Percentiles rank a stretch among this genome's conserved stretches.
phyloP scores from a whole-genome alignment of 768 basidiomycete species.

The Daedaleopsis sinensis region DNA sequence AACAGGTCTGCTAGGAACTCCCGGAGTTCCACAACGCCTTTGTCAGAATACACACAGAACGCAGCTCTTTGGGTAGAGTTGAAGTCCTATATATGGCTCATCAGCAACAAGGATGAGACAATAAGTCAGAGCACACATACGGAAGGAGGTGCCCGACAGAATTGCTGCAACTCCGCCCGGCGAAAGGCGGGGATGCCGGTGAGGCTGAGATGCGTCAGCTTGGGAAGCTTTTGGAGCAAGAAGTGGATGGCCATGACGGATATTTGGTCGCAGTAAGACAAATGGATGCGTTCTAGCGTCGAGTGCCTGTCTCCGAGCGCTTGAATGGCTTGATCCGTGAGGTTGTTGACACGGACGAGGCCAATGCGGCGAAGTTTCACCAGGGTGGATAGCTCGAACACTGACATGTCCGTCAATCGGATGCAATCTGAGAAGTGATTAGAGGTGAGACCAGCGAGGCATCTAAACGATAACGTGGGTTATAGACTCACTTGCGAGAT shows the following conservation, averaged over 20 bases:
- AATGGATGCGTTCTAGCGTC: conserved; percentile 92
- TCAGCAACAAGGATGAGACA: background rate
- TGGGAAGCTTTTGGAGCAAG: conserved; percentile 85
- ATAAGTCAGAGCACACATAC: conserved; percentile 46
- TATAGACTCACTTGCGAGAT: conserved; percentile 82
- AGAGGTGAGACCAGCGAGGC: conserved; percentile 4
- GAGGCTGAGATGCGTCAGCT: conserved; percentile 91
- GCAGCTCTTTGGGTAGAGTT: conserved; percentile 85
- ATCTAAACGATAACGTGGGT: background rate
- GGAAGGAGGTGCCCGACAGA: conserved; percentile 85
- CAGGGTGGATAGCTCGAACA: conserved; percentile 85
- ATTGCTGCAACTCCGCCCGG: conserved; percentile 81
- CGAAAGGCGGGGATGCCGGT: conserved; percentile 97
- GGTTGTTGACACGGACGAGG: conserved; percentile 87
- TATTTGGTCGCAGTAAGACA: conserved; percentile 97
- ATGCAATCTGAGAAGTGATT: conserved; percentile 65
- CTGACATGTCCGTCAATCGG: conserved; percentile 89
- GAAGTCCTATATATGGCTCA: conserved; percentile 65
- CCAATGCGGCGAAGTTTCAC: conserved; percentile 94
- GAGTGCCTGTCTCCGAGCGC: conserved; percentile 84
- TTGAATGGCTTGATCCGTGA: conserved; percentile 94
- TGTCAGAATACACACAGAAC: conserved; percentile 97
- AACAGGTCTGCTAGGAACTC: conserved; percentile 77
- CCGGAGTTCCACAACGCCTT: conserved; percentile 83
- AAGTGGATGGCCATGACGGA: conserved; percentile 90